Conservation (phyloP, 306 rosid genomes). For the Adenanthera pavonina region DNA sequence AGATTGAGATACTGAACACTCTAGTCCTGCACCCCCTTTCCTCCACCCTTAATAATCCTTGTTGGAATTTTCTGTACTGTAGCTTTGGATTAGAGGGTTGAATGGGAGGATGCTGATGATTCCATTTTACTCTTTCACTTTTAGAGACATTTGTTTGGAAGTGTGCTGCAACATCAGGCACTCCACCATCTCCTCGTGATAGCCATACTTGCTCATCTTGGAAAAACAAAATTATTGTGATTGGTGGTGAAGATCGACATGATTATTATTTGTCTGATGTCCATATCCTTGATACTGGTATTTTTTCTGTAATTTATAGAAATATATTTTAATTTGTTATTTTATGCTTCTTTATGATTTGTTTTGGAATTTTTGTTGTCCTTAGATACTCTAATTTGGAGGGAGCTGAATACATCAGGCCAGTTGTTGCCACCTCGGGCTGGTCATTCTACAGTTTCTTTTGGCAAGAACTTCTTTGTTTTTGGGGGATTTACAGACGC, state of each 20-base stretch:
- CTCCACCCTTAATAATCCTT: neutral
- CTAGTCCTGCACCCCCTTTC: neutral
- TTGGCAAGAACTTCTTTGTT: slow-evolving; percentile 86
- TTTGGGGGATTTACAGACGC: slow-evolving; percentile 98
- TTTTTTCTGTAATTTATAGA: neutral
- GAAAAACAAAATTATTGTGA: slow-evolving; percentile 82
- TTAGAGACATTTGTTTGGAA: slow-evolving; percentile 95
- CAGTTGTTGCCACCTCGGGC: slow-evolving; percentile 88
- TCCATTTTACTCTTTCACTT: slow-evolving; percentile 40
- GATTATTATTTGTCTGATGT: slow-evolving; percentile 93
- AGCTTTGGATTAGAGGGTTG: slow-evolving; percentile 9
- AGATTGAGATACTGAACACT: slow-evolving; percentile 20
- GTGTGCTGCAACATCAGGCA: slow-evolving; percentile 76
- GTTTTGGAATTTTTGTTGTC: slow-evolving; percentile 41
- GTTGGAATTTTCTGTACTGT: slow-evolving; percentile 17
- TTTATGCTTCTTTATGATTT: slow-evolving; percentile 25
- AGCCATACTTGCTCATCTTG: slow-evolving; percentile 97
- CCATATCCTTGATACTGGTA: slow-evolving; percentile 96
- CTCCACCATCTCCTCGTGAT: slow-evolving; percentile 93
- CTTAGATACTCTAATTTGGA: slow-evolving; percentile 90
- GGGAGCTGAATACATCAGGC: slow-evolving; percentile 84
- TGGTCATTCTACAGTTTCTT: slow-evolving; percentile 90
- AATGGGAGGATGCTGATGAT: slow-evolving; percentile 28
- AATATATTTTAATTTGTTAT: neutral
- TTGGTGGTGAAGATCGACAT: slow-evolving; percentile 92